Evolutionary conservation across 2,329 filamentous ascomycete species (phyloP).

Genomic region (Alternaria sp.): DNA sequence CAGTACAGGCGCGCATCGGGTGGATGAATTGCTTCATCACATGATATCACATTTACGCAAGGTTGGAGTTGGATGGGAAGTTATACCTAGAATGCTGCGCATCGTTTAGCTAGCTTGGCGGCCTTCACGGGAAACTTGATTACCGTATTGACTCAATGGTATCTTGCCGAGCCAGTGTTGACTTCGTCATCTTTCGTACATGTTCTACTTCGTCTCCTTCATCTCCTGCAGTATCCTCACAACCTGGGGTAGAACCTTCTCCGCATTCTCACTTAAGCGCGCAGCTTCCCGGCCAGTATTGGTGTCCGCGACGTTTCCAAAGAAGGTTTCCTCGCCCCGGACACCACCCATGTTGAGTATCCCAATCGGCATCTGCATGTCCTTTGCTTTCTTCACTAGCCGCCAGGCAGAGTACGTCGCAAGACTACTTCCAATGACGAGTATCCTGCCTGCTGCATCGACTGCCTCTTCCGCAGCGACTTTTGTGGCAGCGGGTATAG

Average conservation of each 20-base stretch:
- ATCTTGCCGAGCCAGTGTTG: neutral
- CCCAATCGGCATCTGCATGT: constrained; percentile 82
- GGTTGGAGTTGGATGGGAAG: neutral
- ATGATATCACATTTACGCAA: neutral
- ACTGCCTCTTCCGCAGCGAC: constrained; percentile 78
- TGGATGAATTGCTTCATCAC: neutral
- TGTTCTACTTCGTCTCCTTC: neutral
- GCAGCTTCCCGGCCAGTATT: constrained; percentile 48
- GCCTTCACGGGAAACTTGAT: constrained; percentile 1
- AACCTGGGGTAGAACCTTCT: constrained; percentile 44
- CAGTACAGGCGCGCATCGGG: neutral
- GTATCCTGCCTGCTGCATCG: constrained; percentile 71
- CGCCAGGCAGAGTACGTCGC: constrained; percentile 97
- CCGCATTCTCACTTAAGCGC: constrained; percentile 50
- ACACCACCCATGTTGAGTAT: constrained; percentile 89
- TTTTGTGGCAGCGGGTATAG: constrained; percentile 74
- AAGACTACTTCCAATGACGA: constrained; percentile 86
- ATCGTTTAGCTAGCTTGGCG: constrained; percentile 4
- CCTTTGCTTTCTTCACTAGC: constrained; percentile 80
- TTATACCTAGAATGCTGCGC: neutral
- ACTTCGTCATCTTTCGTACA: neutral
- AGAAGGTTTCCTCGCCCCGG: constrained; percentile 77
- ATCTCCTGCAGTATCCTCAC: constrained; percentile 33
- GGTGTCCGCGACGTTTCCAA: constrained; percentile 60
- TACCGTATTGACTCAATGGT: neutral